phyloP scores from a whole-genome alignment of 2,329 filamentous ascomycete species.

The Colletotrichum aenigma region DNA sequence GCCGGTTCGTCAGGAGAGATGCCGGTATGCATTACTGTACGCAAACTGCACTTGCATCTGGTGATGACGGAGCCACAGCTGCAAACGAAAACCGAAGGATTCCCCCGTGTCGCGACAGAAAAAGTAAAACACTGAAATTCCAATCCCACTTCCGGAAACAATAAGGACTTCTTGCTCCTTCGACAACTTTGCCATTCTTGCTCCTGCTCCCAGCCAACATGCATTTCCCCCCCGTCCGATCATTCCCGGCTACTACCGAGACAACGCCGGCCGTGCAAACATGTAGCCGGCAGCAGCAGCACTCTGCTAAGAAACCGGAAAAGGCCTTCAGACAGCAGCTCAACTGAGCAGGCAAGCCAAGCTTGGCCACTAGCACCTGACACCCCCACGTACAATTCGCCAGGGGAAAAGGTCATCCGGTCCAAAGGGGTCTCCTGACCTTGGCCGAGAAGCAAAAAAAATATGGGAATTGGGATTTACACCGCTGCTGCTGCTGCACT shows the following conservation, averaged over 20 bases:
- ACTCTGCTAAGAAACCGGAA: neutral
- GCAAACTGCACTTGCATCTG: neutral
- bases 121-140: neutral
- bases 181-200: neutral
- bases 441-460: neutral
- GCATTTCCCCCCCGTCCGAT: neutral
- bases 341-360: neutral
- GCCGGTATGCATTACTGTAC: neutral
- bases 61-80: neutral
- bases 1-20: neutral
- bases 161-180: neutral
- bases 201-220: neutral
- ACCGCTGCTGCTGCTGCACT: neutral
- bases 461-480: neutral
- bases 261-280: neutral
- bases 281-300: neutral
- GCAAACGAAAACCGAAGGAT: neutral
- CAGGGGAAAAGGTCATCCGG: slow-evolving; percentile 9
- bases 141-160: neutral
- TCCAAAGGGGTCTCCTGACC: slow-evolving; percentile 5
- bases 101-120: neutral
- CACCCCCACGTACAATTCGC: neutral
- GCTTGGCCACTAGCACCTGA: neutral
- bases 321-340: neutral
- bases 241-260: neutral